phyloP scores from a whole-genome alignment of 1,284 basidiomycete species.

The Phaffia rhodozyma region DNA sequence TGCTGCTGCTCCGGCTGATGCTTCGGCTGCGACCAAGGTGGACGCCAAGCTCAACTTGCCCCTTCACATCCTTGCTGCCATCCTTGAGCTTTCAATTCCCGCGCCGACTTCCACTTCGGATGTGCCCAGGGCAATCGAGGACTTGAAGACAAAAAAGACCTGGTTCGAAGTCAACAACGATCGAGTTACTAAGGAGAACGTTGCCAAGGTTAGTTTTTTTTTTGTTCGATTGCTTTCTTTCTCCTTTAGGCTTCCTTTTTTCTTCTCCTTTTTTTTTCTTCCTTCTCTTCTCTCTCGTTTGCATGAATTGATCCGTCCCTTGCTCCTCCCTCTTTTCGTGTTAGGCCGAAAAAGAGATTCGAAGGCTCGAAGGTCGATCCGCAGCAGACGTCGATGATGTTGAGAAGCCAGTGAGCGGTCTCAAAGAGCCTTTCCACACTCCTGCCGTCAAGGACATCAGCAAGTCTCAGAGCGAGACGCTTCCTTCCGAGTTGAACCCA shows the following conservation, averaged over 20 bases:
- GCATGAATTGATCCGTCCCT: neutral
- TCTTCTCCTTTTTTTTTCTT: neutral
- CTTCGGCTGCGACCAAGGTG: conserved; percentile 25
- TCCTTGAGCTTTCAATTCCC: conserved; percentile 79
- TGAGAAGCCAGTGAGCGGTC: neutral
- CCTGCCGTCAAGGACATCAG: neutral
- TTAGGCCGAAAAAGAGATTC: conserved; percentile 3
- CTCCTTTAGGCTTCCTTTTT: neutral
- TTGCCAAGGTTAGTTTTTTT: neutral
- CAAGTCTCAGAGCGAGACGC: neutral
- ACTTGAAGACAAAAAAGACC: conserved; percentile 84
- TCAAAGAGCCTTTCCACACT: neutral
- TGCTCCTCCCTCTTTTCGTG: neutral
- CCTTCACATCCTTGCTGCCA: conserved; percentile 70
- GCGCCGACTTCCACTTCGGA: conserved; percentile 70
- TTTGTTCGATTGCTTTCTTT: neutral
- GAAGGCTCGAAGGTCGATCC: conserved; percentile 9
- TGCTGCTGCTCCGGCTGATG: conserved; percentile 29
- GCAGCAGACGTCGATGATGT: neutral
- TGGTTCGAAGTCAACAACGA: conserved; percentile 69
- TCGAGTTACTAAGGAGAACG: conserved; percentile 35
- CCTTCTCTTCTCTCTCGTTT: neutral
- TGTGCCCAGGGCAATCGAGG: conserved; percentile 70
- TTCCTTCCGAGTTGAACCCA: conserved; percentile 2
- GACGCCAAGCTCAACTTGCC: conserved; percentile 59